Conservation (phyloP, 805 yeast genomes). For the Candida pini region DNA sequence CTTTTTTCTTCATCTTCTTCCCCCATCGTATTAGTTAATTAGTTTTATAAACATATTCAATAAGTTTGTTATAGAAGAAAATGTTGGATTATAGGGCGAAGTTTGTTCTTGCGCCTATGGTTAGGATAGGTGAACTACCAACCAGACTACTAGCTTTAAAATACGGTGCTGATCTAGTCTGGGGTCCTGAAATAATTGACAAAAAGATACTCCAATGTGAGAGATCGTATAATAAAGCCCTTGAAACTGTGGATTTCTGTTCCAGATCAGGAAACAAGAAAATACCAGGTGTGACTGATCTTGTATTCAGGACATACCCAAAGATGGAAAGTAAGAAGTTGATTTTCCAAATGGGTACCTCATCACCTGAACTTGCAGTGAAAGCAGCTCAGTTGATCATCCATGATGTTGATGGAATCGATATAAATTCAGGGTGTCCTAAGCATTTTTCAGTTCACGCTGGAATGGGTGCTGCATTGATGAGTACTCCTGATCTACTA, state of each 20-base stretch:
- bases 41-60: no score
- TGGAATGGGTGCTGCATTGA: slow-evolving; percentile 96
- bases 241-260: slow-evolving; percentile 59
- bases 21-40: no score
- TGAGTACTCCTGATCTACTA: slow-evolving; percentile 74
- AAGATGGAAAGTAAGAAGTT: slow-evolving; percentile 55
- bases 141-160: slow-evolving; percentile 72
- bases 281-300: slow-evolving; percentile 41
- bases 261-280: slow-evolving; percentile 34
- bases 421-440: slow-evolving; percentile 95
- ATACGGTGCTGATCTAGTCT: slow-evolving; percentile 90
- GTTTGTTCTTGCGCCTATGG: slow-evolving; percentile 93
- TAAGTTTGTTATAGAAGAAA: no score
- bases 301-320: slow-evolving; percentile 68
- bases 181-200: slow-evolving; percentile 95
- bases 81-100: slow-evolving; percentile 74
- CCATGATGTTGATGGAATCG: slow-evolving; percentile 85
- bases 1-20: no score
- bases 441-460: slow-evolving; percentile 91
- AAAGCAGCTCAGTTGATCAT: slow-evolving; percentile 80
- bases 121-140: slow-evolving; percentile 91
- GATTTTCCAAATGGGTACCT: slow-evolving; percentile 88
- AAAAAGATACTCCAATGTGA: slow-evolving; percentile 70
- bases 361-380: slow-evolving; percentile 79
- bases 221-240: slow-evolving; percentile 50